phyloP scores from a whole-genome alignment of 495 filamentous ascomycete species.

The Penicillium ucsense region DNA sequence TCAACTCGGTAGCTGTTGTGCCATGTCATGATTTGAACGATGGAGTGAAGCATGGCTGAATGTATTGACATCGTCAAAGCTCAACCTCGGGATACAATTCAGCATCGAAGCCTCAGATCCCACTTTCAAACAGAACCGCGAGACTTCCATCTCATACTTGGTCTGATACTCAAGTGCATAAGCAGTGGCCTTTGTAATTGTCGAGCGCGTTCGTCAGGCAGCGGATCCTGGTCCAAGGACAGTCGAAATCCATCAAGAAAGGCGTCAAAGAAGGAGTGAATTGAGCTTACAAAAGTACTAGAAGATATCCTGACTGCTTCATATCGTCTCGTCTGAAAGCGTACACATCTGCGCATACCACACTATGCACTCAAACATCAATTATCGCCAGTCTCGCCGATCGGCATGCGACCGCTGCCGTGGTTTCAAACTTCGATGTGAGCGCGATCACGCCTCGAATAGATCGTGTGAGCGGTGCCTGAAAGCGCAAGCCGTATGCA shows the following conservation, averaged over 20 bases:
- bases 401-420: conserved; percentile 36
- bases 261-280: no score
- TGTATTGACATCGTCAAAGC: not conserved
- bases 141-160: not conserved
- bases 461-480: conserved; percentile 21
- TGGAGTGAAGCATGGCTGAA: no score
- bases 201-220: no score
- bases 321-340: no score
- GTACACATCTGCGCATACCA: no score
- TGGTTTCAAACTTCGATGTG: conserved; percentile 30
- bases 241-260: no score
- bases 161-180: conserved; percentile 5
- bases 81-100: not conserved
- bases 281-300: no score
- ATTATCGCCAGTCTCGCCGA: conserved; percentile 21
- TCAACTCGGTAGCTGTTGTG: no score
- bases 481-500: conserved; percentile 19
- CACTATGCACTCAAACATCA: conserved; percentile 11
- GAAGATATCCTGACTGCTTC: no score
- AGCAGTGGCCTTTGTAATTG: no score
- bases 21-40: no score
- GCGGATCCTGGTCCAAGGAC: no score
- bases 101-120: not conserved
- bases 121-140: conserved; percentile 8
- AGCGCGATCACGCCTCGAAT: conserved; percentile 20